These are phyloP conservation scores for Lodderomyces elongisporus DNA, from an alignment of 1,139 yeast genomes.

Conservation along the genomic window DNA sequence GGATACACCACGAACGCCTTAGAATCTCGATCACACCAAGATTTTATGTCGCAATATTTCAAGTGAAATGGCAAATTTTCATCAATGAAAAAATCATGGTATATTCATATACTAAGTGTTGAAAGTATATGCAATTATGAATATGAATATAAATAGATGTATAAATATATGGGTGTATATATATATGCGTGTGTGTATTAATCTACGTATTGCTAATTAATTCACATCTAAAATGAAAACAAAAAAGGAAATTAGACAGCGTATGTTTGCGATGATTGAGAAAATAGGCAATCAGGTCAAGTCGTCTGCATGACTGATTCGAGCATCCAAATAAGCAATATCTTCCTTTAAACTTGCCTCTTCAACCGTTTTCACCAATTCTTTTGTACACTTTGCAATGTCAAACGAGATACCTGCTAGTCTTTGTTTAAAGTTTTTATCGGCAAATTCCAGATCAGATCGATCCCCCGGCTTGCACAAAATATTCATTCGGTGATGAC, in stretches of 20 bases:
- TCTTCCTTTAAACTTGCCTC: conserved; percentile 87
- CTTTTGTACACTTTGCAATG: conserved; percentile 93
- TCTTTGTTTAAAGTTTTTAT: conserved; percentile 84
- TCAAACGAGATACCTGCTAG: conserved; percentile 95
- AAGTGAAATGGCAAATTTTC: no score
- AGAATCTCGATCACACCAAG: conserved; percentile 64
- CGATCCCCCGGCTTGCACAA: conserved; percentile 51
- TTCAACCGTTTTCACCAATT: conserved; percentile 90
- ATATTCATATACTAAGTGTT: no score
- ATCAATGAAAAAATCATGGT: no score
- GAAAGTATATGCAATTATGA: no score
- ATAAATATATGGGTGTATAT: no score
- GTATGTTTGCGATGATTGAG: no score
- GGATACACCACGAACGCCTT: conserved; percentile 67
- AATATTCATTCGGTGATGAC: conserved; percentile 71
- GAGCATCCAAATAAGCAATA: conserved; percentile 49
- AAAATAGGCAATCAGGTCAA: no score
- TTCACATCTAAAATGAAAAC: no score
- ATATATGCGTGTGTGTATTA: no score
- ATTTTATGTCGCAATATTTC: conserved; percentile 64
- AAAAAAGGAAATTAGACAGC: no score
- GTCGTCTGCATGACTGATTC: conserved; percentile 35
- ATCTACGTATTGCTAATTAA: no score
- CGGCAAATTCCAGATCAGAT: conserved; percentile 67
- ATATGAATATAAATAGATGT: no score